phyloP scores from a whole-genome alignment of 2,329 filamentous ascomycete genomes.

The Cladorrhinum sp. region DNA sequence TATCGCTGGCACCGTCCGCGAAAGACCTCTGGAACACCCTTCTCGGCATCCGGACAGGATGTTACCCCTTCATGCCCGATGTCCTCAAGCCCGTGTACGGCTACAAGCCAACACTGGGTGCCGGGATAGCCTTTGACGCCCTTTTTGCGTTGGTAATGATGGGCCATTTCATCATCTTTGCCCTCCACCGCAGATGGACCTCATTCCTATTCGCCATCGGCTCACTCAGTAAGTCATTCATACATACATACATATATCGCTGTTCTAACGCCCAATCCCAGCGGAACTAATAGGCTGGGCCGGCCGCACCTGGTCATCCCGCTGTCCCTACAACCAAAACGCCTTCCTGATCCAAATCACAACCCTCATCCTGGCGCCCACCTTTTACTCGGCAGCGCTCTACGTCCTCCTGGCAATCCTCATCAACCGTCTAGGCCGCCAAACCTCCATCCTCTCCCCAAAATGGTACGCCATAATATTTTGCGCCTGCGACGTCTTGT shows the following conservation, averaged over 20 bases:
- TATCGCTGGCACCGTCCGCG: neutral
- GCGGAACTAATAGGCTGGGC: slow-evolving; percentile 48
- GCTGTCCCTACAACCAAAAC: slow-evolving; percentile 46
- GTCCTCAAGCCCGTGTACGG: slow-evolving; percentile 20
- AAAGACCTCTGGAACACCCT: slow-evolving; percentile 1
- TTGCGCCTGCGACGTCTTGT: slow-evolving; percentile 42
- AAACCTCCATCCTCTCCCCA: slow-evolving; percentile 42
- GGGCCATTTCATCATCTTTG: slow-evolving; percentile 25
- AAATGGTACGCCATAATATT: slow-evolving; percentile 47
- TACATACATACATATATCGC: no score
- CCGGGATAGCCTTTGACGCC: slow-evolving; percentile 26
- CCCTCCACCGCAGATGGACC: slow-evolving; percentile 23
- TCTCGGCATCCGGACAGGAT: slow-evolving; percentile 1
- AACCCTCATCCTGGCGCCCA: slow-evolving; percentile 42
- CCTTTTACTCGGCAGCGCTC: slow-evolving; percentile 50
- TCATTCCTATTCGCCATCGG: slow-evolving; percentile 27
- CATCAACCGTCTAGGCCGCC: slow-evolving; percentile 41
- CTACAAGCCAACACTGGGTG: slow-evolving; percentile 28
- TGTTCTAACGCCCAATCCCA: slow-evolving; percentile 14
- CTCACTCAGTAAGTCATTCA: slow-evolving; percentile 28
- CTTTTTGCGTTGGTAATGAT: slow-evolving; percentile 28
- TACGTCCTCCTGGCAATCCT: slow-evolving; percentile 48
- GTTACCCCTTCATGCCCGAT: slow-evolving; percentile 10
- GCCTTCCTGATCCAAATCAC: slow-evolving; percentile 51
- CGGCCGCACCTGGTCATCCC: slow-evolving; percentile 45